phyloP scores from a whole-genome alignment of 352 stramenopile genomes.

The Pythium folliculosum region DNA sequence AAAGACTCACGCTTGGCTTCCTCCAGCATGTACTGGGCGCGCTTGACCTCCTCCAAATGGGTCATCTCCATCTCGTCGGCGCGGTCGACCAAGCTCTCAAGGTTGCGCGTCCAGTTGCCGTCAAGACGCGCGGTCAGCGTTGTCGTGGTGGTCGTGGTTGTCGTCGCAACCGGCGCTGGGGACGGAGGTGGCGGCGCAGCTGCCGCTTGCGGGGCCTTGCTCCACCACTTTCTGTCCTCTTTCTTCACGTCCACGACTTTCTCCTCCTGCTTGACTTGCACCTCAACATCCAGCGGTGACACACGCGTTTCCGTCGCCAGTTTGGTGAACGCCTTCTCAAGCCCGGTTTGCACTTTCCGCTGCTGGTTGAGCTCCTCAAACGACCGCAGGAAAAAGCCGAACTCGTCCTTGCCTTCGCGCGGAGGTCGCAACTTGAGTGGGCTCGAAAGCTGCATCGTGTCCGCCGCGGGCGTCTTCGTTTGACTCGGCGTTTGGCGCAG shows the following conservation, averaged over 20 bases:
- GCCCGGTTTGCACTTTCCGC: slow-evolving; percentile 49
- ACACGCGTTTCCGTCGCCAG: slow-evolving; percentile 1
- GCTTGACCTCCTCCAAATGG: slow-evolving; percentile 71
- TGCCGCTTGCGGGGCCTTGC: not conserved
- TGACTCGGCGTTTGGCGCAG: slow-evolving; percentile 43
- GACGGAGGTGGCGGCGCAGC: not conserved
- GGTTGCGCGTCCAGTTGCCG: slow-evolving; percentile 38
- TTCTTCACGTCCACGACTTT: slow-evolving; percentile 14
- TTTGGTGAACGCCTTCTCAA: slow-evolving; percentile 48
- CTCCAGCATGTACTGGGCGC: slow-evolving; percentile 68
- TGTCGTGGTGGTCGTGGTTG: slow-evolving; percentile 18
- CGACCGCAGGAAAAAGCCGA: slow-evolving; percentile 65
- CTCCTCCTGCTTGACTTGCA: slow-evolving; percentile 18
- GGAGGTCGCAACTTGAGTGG: slow-evolving; percentile 19
- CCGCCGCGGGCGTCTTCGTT: not conserved
- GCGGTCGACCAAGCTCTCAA: slow-evolving; percentile 64
- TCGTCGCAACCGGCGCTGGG: not conserved
- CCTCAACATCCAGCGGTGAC: slow-evolving; percentile 26
- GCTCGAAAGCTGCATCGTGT: slow-evolving; percentile 10
- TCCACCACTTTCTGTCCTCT: slow-evolving; percentile 6
- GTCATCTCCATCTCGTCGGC: slow-evolving; percentile 74
- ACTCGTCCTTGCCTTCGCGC: slow-evolving; percentile 52
- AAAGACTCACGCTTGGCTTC: slow-evolving; percentile 65
- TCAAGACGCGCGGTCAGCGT: slow-evolving; percentile 19
- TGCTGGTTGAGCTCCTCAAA: slow-evolving; percentile 66